Evolutionary conservation across 331 rosid genomes (phyloP), one percentile per base, ranked within the genome.

Genomic region (Arachis monticola): DNA sequence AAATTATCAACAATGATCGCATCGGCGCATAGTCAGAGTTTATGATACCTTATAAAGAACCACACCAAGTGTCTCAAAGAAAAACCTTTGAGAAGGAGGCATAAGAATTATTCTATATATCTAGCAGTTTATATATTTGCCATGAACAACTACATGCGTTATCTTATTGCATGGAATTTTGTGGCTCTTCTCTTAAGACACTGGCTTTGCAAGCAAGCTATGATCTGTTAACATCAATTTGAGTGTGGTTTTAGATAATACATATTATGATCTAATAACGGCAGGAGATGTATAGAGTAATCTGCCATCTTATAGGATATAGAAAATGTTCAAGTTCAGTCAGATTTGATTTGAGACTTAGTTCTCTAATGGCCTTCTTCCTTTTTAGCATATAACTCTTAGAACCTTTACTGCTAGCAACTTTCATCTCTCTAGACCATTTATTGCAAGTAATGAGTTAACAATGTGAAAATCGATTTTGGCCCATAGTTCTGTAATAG

Each of bases 381-480:
- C 10, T 50, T 57, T 9, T 22, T 47, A 35, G 40, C 1, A 52
- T 76, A 41, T 51, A 81, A 50, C 48, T 58, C 60, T 30, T 41
- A 13, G 60, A 12, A 8, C 12, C 12, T 59, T 48, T 53, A 17
- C 35, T 60, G 69, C 63, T 55, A 35, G 40, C 52, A 10, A 38
- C 38, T 59, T 70, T 65, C 40, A 52, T 48, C 45, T 70, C 57
- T 31, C 50, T 67, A 32, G 56, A 47, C 35, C 57, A 75, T 65
- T 75, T 76, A 52, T 38, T 38, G 51, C 46, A 27, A 52, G 59
- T 64, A 4, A 48, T 27, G 59, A 74, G 51, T 56, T 58, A 22
- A 69, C 60, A 70, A 59, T 53, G 64, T 14, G 57, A 41, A 41
- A 52, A 61, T 58, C 74, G 61, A 66, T 77, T 76, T 5, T 13